Evolutionary conservation across 2,329 filamentous ascomycete genomes (phyloP).

Genomic region (Neopestalotiopsis sp.): DNA sequence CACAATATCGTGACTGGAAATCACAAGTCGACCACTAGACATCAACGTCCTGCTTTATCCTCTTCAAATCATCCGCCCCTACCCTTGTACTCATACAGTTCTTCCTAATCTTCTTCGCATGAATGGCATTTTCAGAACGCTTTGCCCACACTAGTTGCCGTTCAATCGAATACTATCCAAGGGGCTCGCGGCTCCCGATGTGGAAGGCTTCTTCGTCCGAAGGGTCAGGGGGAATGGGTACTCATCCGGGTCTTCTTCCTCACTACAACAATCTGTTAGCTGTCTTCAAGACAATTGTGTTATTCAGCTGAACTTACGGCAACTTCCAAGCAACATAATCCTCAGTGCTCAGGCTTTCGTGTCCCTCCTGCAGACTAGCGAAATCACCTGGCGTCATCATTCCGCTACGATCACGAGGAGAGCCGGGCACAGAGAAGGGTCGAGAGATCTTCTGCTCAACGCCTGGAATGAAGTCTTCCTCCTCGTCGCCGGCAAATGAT

Average conservation of each 20-base stretch:
- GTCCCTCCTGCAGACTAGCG: slow-evolving; percentile 91
- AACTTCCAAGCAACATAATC: slow-evolving; percentile 99
- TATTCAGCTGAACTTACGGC: slow-evolving; percentile 70
- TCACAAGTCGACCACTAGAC: neutral
- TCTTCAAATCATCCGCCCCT: neutral
- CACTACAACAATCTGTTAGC: slow-evolving; percentile 54
- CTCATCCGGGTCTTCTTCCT: slow-evolving; percentile 89
- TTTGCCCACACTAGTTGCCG: slow-evolving; percentile 37
- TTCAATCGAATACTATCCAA: slow-evolving; percentile 47
- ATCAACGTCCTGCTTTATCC: neutral
- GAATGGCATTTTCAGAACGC: neutral
- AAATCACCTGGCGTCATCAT: slow-evolving; percentile 99
- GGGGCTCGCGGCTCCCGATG: slow-evolving; percentile 44
- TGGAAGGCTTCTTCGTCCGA: slow-evolving; percentile 51
- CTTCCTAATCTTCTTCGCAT: neutral
- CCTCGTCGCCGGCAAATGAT: slow-evolving; percentile 81
- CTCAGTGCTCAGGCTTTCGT: slow-evolving; percentile 91
- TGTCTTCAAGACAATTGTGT: neutral
- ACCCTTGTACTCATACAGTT: neutral
- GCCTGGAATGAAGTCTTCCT: slow-evolving; percentile 88
- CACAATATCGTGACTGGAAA: neutral
- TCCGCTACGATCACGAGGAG: slow-evolving; percentile 84
- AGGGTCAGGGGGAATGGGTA: slow-evolving; percentile 65
- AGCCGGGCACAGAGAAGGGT: slow-evolving; percentile 92
- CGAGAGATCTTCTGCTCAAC: slow-evolving; percentile 95